These are phyloP conservation scores for Aspergillus sp. DNA, from an alignment of 2,329 filamentous ascomycete species.

Conservation along the genomic window DNA sequence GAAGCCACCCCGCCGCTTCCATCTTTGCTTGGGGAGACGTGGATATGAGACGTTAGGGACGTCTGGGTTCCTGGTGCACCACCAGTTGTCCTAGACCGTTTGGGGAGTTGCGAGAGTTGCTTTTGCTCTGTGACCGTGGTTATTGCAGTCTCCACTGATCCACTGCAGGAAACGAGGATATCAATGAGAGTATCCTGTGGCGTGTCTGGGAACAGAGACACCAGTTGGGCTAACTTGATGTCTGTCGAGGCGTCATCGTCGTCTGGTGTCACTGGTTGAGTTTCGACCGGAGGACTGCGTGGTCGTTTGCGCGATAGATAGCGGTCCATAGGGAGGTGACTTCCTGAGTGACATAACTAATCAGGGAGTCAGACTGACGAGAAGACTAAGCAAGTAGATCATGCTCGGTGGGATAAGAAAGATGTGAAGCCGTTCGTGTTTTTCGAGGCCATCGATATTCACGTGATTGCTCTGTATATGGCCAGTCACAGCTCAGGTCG, in stretches of 20 bases:
- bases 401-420: neutral
- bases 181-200: constrained; percentile 73
- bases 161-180: constrained; percentile 72
- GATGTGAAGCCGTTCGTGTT: neutral
- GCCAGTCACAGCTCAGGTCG: constrained; percentile 25
- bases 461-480: constrained; percentile 24
- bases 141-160: constrained; percentile 68
- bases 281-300: constrained; percentile 18
- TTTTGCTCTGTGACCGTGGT: constrained; percentile 49
- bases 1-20: constrained; percentile 28
- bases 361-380: neutral
- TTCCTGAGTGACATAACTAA: constrained; percentile 15
- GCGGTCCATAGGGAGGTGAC: constrained; percentile 39
- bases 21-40: constrained; percentile 29
- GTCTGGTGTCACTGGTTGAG: neutral
- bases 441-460: neutral
- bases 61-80: constrained; percentile 57
- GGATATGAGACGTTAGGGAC: constrained; percentile 58
- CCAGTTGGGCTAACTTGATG: constrained; percentile 79
- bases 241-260: constrained; percentile 74
- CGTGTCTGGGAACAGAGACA: constrained; percentile 69
- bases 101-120: neutral
- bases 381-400: neutral
- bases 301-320: constrained; percentile 40
- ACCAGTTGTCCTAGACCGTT: constrained; percentile 15